Evolutionary conservation across 805 yeast species (phyloP), one percentile per base, ranked within the genome.

Genomic region (Kodamaea nitidulidarum): DNA sequence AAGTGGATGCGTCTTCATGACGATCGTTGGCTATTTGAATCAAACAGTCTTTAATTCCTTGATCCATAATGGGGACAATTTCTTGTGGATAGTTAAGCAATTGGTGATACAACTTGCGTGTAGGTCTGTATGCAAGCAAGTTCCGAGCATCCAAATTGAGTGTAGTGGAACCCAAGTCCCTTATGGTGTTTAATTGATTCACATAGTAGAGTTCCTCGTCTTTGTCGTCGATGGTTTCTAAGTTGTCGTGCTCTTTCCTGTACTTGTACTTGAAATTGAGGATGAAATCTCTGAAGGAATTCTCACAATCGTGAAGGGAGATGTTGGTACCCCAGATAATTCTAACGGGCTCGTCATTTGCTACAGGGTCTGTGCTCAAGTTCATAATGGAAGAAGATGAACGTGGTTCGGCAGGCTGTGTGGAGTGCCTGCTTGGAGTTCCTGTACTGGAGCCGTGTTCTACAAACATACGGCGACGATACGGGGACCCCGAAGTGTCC

Each of bases 251-350:
- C 5, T 57, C 54, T 50, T 76, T 77, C 44, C 97, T 74, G 61
- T 85, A 80, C 54, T 81, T 84, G 63, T 75, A 66, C 57, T 88
- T 85, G 70, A 88, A 93, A 17, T 83, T 77, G 81, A 84, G 81
- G 51, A 93, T 65, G 49, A 93, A 93, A 47, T 81, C 81, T 47
- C 95, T 73, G 65, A 93, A 91, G 36, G 76, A 73, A 49, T 79
- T 83, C 27, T 85, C 75, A 50, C 93, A 82, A 55, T 93, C 96
- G 54, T 80, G 86, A 54, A 93, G 90, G 35, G 95, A 84, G 18
- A 93, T 96, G 56, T 91, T 88, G 1, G 98, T 93, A 63, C 98
- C 98, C 98, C 98, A 93, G 54, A 93, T 91, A 39, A 93, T 95
- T 53, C 95, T 76, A 16, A 81, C 79, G 0, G 95, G 95, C 48